A percentile compares a stretch with the other conserved stretches of the same genome.
These are phyloP conservation scores for Stereocaulon alpinum DNA, from an alignment of 495 filamentous ascomycete species.

Conservation along the genomic window DNA sequence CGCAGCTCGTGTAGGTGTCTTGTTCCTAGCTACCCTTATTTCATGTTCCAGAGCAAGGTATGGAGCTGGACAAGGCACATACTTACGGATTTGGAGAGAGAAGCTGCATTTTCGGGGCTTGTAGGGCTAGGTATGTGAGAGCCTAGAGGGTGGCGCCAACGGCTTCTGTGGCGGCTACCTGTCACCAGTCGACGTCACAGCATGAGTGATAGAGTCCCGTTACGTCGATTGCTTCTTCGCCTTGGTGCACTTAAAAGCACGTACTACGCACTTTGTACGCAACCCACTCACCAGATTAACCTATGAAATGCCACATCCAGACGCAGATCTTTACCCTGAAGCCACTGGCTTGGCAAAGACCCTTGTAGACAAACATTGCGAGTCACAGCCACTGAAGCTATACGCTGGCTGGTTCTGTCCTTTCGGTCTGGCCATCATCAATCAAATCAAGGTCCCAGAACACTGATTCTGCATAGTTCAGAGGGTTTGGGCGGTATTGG, in stretches of 20 bases:
- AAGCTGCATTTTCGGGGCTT: no score
- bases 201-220: not conserved
- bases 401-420: constrained; percentile 55
- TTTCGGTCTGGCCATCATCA: constrained; percentile 27
- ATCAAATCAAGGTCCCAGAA: not conserved
- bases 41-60: no score
- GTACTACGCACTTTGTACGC: not conserved
- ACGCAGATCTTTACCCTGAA: constrained; percentile 40
- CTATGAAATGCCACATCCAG: constrained; percentile 17
- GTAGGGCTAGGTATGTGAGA: no score
- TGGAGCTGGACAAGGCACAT: no score
- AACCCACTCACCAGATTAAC: no score
- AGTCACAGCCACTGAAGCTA: constrained; percentile 42
- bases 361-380: constrained; percentile 39
- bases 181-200: not conserved
- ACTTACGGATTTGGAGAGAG: no score
- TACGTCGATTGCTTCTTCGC: not conserved
- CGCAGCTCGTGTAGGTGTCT: no score
- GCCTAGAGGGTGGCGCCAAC: not conserved
- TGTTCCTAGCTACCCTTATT: no score
- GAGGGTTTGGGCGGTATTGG: constrained; percentile 54
- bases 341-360: constrained; percentile 42
- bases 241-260: not conserved
- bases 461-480: constrained; percentile 35
- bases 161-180: not conserved